Base-by-base conservation (phyloP, 2,329 filamentous ascomycete species). In the Cryphonectria radicalis region DNA sequence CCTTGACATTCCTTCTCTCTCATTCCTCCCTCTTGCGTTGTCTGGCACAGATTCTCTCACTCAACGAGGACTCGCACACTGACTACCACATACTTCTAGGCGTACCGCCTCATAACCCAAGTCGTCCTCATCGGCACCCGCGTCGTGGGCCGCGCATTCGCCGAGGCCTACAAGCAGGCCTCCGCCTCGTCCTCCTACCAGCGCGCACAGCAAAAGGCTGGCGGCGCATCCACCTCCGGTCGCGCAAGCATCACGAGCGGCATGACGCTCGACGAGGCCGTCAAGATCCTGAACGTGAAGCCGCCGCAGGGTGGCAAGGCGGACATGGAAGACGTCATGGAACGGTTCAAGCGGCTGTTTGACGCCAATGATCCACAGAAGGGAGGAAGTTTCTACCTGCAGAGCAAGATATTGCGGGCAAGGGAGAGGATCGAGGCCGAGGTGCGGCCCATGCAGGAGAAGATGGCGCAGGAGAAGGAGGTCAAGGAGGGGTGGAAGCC, bases 301-400 rank as follows among this genome's bases (percentile, higher is more conserved):
- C 93, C 95, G 53, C 95, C 95, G 1, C 89, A 92, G 80, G 89
- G 87, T 73, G 94, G 93, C 63, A 87, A 94, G 79, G 87, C 91
- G 72, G 92, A 95, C 79, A 85, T 95, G 80, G 93, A 95, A 77
- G 87, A 92, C 75, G 90, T 97, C 69, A 91, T 92, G 82, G 90
- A 92, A 76, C 88, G 94, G 68, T 99, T 98, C 87, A 98, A 98
- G 89, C 90, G 92, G 75, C 85, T 99, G 64, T 99, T 98, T 80
- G 96, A 99, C 82, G 85, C 89, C 76, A 99, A 99, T 84, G 93
- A 99, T 75, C 95, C 96, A 14, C 88, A 97, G 82, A 97, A 97
- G 79, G 96, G 96, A 50, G 96, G 96, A 68, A 98, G 94, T 78
- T 99, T 99, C 83, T 99, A 99, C 82, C 87, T 99, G 65, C 96